phyloP scores from a whole-genome alignment of 2,329 filamentous ascomycete genomes.

The Xylariomycetidae sp. region DNA sequence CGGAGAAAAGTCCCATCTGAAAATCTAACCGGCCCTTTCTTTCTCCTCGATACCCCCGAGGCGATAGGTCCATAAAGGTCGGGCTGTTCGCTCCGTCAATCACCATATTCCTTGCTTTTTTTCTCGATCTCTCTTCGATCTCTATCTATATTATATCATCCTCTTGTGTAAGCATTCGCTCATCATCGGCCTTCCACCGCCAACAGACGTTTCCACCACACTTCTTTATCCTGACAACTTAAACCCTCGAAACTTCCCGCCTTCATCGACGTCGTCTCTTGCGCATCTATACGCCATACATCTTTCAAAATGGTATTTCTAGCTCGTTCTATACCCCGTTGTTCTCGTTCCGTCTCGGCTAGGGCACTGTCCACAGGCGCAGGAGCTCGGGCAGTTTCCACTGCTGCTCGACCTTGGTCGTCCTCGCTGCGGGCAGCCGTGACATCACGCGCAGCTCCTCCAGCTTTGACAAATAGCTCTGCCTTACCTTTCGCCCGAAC shows the following conservation, averaged over 20 bases:
- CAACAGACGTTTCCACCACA: too few species aligned
- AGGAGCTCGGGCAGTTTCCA: slow-evolving; percentile 21
- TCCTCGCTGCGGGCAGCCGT: slow-evolving; percentile 19
- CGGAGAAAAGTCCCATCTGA: too few species aligned
- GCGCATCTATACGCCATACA: slow-evolving; percentile 4
- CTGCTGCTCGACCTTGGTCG: slow-evolving; percentile 16
- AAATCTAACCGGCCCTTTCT: too few species aligned
- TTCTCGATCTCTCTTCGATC: too few species aligned
- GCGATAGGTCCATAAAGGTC: too few species aligned
- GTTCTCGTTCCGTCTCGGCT: slow-evolving; percentile 21
- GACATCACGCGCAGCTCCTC: slow-evolving; percentile 20
- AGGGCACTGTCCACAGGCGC: slow-evolving; percentile 21
- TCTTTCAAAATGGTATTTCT: slow-evolving; percentile 47
- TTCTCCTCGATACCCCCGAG: background rate
- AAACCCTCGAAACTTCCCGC: slow-evolving; percentile 16
- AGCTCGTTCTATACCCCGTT: slow-evolving; percentile 51
- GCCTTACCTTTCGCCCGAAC: slow-evolving; percentile 28
- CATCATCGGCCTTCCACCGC: too few species aligned
- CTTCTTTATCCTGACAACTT: slow-evolving; percentile 9
- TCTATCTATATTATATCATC: too few species aligned
- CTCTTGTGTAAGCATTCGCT: too few species aligned
- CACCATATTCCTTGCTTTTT: too few species aligned
- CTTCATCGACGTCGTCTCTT: slow-evolving; percentile 6
- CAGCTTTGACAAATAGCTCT: slow-evolving; percentile 14
- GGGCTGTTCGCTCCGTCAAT: too few species aligned